Evolutionary conservation across 1,284 basidiomycete genomes (phyloP).

Genomic region (Ceratobasidium sp.): DNA sequence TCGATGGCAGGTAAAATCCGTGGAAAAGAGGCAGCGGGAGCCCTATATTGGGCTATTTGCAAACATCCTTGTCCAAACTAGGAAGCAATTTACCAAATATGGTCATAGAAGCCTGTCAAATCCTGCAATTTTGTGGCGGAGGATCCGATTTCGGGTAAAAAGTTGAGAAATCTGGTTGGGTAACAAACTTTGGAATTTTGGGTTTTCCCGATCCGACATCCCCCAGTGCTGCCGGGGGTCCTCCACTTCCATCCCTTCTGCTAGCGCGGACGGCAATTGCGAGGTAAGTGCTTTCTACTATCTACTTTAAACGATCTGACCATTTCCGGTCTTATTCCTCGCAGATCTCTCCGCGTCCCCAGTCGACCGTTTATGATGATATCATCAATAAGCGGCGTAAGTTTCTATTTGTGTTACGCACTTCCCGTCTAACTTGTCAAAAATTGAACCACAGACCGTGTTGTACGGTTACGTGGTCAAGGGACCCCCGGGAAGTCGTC

Average conservation of each 20-base stretch:
- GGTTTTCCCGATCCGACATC: no score
- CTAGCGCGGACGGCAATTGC: conserved; percentile 25
- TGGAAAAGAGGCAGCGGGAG: no score
- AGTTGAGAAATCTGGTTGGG: no score
- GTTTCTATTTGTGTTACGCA: conserved; percentile 54
- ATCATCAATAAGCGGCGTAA: conserved; percentile 87
- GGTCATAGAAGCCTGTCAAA: no score
- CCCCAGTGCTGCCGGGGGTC: no score
- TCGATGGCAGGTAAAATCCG: no score
- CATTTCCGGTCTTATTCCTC: conserved; percentile 39
- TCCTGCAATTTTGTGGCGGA: no score
- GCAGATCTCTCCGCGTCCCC: conserved; percentile 56
- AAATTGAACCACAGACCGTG: conserved; percentile 75
- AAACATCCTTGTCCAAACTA: no score
- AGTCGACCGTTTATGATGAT: conserved; percentile 76
- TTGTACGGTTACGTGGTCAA: conserved; percentile 91
- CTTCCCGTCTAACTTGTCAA: not conserved
- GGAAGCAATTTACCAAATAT: no score
- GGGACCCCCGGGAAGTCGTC: conserved; percentile 99
- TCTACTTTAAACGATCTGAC: not conserved
- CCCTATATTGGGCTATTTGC: no score
- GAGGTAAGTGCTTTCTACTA: conserved; percentile 37
- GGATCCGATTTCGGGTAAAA: no score
- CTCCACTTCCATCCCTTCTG: conserved; percentile 19
- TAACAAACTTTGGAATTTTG: no score